Evolutionary conservation across 768 basidiomycete genomes (phyloP).

Genomic region (Phanerodontia chrysosporium): DNA sequence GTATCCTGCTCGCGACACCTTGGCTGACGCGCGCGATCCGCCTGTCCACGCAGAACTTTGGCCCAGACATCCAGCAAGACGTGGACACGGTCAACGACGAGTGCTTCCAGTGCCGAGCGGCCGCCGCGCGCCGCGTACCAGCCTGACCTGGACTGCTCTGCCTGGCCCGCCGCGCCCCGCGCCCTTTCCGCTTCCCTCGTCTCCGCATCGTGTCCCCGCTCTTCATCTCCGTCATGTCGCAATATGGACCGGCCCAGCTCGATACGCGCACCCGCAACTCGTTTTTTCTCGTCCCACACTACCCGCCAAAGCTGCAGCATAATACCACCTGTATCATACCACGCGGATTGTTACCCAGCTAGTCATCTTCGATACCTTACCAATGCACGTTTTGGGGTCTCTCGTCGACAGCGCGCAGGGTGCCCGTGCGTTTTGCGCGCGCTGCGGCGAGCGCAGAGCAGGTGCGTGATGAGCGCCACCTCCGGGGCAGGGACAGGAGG

Average conservation of each 20-base stretch:
- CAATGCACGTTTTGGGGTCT: conserved; percentile 1
- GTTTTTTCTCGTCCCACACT: background rate
- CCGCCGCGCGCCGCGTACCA: conserved; percentile 35
- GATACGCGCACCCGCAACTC: background rate
- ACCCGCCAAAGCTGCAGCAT: conserved; percentile 5
- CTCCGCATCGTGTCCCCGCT: background rate
- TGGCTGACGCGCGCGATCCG: background rate
- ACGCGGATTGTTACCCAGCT: conserved; percentile 8
- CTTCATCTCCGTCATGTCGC: background rate
- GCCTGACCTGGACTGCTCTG: conserved; percentile 9
- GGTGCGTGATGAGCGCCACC: background rate
- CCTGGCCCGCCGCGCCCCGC: background rate
- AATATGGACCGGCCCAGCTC: background rate
- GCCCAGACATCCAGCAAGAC: conserved; percentile 62
- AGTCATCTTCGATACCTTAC: conserved; percentile 3
- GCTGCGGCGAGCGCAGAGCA: too few species aligned
- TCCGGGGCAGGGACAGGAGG: too few species aligned
- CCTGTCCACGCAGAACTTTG: conserved; percentile 50
- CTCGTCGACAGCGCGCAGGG: background rate
- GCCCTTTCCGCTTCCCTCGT: background rate
- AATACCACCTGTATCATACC: conserved; percentile 13
- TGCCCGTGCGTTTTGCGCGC: too few species aligned
- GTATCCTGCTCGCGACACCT: background rate
- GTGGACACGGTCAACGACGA: conserved; percentile 68
- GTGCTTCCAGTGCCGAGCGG: conserved; percentile 67